A percentile compares a stretch with the other conserved stretches of the same genome.
Conservation (phyloP, 176 grass and related monocot species). For the Hordeum marinum region DNA sequence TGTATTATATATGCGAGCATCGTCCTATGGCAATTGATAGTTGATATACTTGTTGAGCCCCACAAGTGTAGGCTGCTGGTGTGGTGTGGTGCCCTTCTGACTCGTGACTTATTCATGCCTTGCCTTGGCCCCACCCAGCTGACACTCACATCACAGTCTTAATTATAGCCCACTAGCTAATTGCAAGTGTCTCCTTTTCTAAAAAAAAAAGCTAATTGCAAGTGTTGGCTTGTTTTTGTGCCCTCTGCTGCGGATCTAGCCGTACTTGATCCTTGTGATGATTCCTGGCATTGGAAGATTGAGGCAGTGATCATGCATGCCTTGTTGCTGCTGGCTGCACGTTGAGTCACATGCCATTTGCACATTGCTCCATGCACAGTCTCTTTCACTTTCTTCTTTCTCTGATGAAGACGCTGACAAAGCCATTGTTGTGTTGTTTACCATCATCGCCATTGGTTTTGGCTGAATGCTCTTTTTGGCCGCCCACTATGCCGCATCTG, state of each 20-base stretch:
- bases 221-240: constrained; percentile 14
- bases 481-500: constrained; percentile 22
- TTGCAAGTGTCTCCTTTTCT: constrained; percentile 27
- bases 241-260: neutral
- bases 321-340: constrained; percentile 32
- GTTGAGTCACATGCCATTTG: constrained; percentile 36
- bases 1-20: constrained; percentile 53
- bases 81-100: constrained; percentile 5
- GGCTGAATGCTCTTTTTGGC: constrained; percentile 21
- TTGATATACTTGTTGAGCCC: constrained; percentile 33
- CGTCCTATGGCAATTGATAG: constrained; percentile 43
- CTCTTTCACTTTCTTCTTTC: constrained; percentile 3
- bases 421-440: constrained; percentile 7
- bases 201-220: constrained; percentile 27
- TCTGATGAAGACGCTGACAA: too few relatives aligned
- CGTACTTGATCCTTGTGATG: neutral
- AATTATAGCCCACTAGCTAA: constrained; percentile 10
- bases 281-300: constrained; percentile 5
- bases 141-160: neutral
- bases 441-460: neutral
- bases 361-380: neutral
- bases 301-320: neutral
- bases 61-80: constrained; percentile 34
- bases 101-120: neutral
- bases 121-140: constrained; percentile 5